phyloP scores from a whole-genome alignment of 768 basidiomycete genomes.

The Strobilomyces dryophilus region DNA sequence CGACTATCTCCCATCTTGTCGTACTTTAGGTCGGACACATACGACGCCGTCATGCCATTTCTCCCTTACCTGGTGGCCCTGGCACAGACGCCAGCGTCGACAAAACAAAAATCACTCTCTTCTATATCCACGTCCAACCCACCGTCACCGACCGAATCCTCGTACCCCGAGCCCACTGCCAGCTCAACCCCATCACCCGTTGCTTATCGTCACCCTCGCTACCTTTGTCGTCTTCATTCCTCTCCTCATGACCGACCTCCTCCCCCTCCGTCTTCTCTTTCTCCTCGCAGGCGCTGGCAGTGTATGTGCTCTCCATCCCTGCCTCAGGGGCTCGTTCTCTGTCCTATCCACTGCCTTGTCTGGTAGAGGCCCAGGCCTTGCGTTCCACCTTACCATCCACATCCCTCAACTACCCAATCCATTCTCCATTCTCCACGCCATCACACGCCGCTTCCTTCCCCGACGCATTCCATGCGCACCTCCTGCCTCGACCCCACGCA shows the following conservation, averaged over 20 bases:
- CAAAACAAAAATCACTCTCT: slow-evolving; percentile 38
- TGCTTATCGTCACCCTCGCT: slow-evolving; percentile 36
- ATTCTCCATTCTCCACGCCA: neutral
- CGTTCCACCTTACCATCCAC: slow-evolving; percentile 8
- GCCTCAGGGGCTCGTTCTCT: slow-evolving; percentile 1
- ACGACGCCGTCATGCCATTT: slow-evolving; percentile 51
- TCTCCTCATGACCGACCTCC: slow-evolving; percentile 34
- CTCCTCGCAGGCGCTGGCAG: slow-evolving; percentile 29
- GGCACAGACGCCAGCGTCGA: slow-evolving; percentile 47
- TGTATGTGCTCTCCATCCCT: slow-evolving; percentile 14
- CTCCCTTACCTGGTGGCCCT: slow-evolving; percentile 40
- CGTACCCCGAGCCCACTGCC: neutral
- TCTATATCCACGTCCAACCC: slow-evolving; percentile 1
- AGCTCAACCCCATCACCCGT: slow-evolving; percentile 29
- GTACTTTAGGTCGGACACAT: slow-evolving; percentile 51
- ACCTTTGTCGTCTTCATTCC: slow-evolving; percentile 41
- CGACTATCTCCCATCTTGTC: neutral
- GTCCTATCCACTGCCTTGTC: slow-evolving; percentile 1
- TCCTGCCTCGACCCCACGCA: neutral
- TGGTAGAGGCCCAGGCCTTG: slow-evolving; percentile 17
- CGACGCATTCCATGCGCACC: neutral
- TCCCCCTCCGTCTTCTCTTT: slow-evolving; percentile 46
- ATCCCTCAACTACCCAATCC: slow-evolving; percentile 7
- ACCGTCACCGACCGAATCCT: slow-evolving; percentile 11
- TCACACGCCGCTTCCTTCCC: neutral